Percentiles rank a stretch among this genome's conserved stretches.
Conservation (phyloP, 1,284 basidiomycete species). For the Afroboletus lepidellus region DNA sequence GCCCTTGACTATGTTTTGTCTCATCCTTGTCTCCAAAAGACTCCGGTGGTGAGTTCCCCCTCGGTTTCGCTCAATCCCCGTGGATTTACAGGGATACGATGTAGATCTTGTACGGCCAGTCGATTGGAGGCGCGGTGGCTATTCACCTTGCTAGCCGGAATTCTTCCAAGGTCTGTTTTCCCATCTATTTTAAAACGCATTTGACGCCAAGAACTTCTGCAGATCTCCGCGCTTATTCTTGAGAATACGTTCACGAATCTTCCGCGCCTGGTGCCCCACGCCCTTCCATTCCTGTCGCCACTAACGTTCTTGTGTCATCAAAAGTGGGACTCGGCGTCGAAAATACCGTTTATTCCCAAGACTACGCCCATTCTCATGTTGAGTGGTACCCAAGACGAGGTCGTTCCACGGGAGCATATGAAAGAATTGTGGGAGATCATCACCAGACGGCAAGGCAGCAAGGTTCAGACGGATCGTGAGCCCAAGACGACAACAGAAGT, state of each 20-base stretch:
- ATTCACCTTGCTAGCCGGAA: slow-evolving; percentile 86
- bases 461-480: slow-evolving; percentile 24
- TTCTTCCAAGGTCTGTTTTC: slow-evolving; percentile 54
- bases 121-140: slow-evolving; percentile 93
- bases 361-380: slow-evolving; percentile 85
- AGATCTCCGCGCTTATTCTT: slow-evolving; percentile 80
- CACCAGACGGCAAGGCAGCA: slow-evolving; percentile 43
- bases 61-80: neutral
- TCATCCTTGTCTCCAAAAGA: slow-evolving; percentile 67
- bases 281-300: slow-evolving; percentile 76
- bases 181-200: neutral
- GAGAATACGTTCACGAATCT: slow-evolving; percentile 93
- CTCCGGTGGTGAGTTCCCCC: slow-evolving; percentile 55
- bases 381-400: slow-evolving; percentile 76
- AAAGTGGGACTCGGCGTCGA: slow-evolving; percentile 83
- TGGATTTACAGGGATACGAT: slow-evolving; percentile 17
- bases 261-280: slow-evolving; percentile 74
- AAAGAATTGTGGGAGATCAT: slow-evolving; percentile 66
- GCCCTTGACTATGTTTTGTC: slow-evolving; percentile 74
- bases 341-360: slow-evolving; percentile 67
- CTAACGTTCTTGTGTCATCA: slow-evolving; percentile 86
- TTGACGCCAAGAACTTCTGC: neutral
- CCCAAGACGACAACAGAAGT: slow-evolving; percentile 37
- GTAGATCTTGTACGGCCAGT: slow-evolving; percentile 88
- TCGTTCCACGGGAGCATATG: slow-evolving; percentile 90